Conservation (phyloP, 345 rosid species). For the Gossypium raimondii region DNA sequence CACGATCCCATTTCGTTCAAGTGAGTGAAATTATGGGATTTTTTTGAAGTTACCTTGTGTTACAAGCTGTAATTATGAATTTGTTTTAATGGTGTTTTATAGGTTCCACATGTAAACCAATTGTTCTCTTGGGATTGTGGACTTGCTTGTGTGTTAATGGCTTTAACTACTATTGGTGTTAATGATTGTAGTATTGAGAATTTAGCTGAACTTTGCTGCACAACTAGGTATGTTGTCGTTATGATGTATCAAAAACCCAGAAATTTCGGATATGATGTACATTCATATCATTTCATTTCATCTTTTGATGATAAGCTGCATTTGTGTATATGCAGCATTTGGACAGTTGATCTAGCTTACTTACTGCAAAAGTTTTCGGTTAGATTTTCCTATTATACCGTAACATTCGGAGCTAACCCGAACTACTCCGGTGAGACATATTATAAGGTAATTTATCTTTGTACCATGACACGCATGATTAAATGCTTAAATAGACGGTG, state of each 20-base stretch:
- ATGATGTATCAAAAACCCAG: neutral
- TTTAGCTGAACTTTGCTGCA: constrained; percentile 65
- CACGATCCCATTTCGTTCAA: constrained; percentile 41
- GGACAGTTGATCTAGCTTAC: constrained; percentile 92
- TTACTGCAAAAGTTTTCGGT: constrained; percentile 66
- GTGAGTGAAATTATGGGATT: constrained; percentile 32
- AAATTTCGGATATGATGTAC: no score
- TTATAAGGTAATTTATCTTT: constrained; percentile 61
- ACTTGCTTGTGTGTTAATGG: constrained; percentile 88
- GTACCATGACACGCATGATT: neutral
- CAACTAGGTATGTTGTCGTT: constrained; percentile 55
- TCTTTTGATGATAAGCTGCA: neutral
- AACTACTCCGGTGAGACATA: constrained; percentile 71
- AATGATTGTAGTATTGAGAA: constrained; percentile 44
- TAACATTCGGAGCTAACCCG: constrained; percentile 91
- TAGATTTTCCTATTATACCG: constrained; percentile 75
- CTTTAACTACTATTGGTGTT: constrained; percentile 67
- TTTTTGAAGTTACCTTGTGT: neutral
- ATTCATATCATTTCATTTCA: neutral
- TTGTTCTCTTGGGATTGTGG: constrained; percentile 92
- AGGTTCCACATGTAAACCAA: constrained; percentile 87
- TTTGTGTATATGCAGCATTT: constrained; percentile 52
- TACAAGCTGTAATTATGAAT: neutral
- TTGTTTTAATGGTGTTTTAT: constrained; percentile 6
- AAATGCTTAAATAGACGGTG: neutral